phyloP scores from a whole-genome alignment of 2,329 filamentous ascomycete species.

The Helotiales sp. region DNA sequence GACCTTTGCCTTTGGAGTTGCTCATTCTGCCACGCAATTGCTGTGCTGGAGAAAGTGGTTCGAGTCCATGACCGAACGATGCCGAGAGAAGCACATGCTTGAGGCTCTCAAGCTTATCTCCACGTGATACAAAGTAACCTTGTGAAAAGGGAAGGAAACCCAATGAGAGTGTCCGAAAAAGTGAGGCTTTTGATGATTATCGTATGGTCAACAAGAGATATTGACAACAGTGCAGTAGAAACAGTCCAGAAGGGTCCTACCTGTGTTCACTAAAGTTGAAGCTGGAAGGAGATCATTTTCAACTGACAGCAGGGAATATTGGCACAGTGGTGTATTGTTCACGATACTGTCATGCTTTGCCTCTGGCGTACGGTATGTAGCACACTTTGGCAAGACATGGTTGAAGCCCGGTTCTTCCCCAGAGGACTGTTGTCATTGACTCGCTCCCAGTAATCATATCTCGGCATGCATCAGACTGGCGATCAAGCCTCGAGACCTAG shows the following conservation, averaged over 20 bases:
- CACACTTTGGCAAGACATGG: no score
- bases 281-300: no score
- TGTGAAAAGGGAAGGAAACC: background rate
- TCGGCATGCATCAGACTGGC: no score
- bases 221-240: background rate
- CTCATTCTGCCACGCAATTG: conserved; percentile 7
- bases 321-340: no score
- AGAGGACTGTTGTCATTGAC: no score
- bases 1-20: conserved; percentile 29
- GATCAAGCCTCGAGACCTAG: no score
- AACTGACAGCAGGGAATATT: no score
- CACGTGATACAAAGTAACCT: background rate
- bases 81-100: conserved; percentile 2
- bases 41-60: background rate
- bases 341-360: no score
- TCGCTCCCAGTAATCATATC: no score
- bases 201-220: background rate
- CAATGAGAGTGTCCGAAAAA: background rate
- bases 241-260: background rate
- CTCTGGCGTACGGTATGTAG: no score
- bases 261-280: background rate
- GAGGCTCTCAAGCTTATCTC: background rate
- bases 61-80: background rate
- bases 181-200: background rate
- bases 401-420: no score